A percentile compares a stretch with the other conserved stretches of the same genome.
Conservation (phyloP, 805 yeast genomes). For the Limtongia smithiae region DNA sequence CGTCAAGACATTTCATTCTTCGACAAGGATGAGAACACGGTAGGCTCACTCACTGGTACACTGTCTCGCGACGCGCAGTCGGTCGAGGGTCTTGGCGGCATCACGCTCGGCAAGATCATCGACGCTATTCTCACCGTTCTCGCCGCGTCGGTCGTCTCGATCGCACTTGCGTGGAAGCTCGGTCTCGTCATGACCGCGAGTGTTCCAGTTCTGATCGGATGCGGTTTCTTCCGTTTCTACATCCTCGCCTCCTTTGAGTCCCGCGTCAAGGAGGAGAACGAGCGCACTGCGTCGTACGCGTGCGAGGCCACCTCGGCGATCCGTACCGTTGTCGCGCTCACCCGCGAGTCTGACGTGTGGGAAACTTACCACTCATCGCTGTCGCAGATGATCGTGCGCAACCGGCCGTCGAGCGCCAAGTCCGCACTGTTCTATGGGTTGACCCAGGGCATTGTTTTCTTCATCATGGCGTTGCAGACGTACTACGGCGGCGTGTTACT, state of each 20-base stretch:
- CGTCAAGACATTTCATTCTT: slow-evolving; percentile 35
- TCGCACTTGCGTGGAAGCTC: slow-evolving; percentile 41
- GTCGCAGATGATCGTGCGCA: slow-evolving; percentile 33
- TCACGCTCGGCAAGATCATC: slow-evolving; percentile 34
- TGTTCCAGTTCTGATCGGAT: slow-evolving; percentile 38
- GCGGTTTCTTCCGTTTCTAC: slow-evolving; percentile 42
- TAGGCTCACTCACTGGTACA: slow-evolving; percentile 33
- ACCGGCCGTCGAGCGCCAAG: slow-evolving; percentile 31
- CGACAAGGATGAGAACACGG: slow-evolving; percentile 32
- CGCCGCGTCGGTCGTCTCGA: slow-evolving; percentile 40
- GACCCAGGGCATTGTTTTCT: slow-evolving; percentile 42
- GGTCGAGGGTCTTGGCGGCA: slow-evolving; percentile 35
- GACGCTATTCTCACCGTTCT: slow-evolving; percentile 39
- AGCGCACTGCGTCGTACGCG: slow-evolving; percentile 41
- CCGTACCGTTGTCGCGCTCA: slow-evolving; percentile 43
- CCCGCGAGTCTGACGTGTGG: slow-evolving; percentile 42
- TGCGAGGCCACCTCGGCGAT: slow-evolving; percentile 42
- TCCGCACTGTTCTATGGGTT: slow-evolving; percentile 40
- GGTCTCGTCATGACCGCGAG: slow-evolving; percentile 43
- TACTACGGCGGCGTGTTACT: slow-evolving; percentile 44
- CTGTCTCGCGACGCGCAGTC: slow-evolving; percentile 34
- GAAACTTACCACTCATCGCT: slow-evolving; percentile 32
- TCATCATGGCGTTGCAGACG: slow-evolving; percentile 43
- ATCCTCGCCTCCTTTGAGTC: slow-evolving; percentile 38
- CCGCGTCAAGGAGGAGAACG: slow-evolving; percentile 40